Percentiles rank a stretch among this genome's conserved stretches.
These are phyloP conservation scores for Phialophora tarda DNA, from an alignment of 2,329 filamentous ascomycete species.

Conservation along the genomic window DNA sequence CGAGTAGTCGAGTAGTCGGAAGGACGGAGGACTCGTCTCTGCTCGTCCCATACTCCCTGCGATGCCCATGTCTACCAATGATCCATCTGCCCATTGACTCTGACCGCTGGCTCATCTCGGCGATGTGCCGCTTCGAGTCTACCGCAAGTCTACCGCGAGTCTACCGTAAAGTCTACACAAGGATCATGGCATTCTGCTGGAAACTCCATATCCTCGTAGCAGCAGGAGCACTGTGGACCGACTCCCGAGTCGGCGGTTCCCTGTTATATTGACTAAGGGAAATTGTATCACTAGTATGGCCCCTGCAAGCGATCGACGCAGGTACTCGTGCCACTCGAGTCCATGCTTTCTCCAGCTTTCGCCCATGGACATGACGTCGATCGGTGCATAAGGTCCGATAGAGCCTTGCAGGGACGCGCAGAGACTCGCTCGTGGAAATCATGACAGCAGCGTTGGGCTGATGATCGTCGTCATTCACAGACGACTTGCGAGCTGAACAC, in stretches of 20 bases:
- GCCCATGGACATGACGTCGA: conserved; percentile 16
- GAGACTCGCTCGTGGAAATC: neutral
- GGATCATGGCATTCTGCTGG: neutral
- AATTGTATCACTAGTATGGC: neutral
- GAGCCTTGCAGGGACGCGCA: conserved; percentile 11
- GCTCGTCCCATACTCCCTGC: no score
- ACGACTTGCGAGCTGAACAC: conserved; percentile 6
- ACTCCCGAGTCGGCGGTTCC: neutral
- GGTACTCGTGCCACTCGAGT: conserved; percentile 11
- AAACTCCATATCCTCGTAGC: neutral
- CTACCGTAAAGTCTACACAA: no score
- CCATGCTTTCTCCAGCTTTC: neutral
- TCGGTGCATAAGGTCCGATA: conserved; percentile 7
- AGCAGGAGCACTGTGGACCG: neutral
- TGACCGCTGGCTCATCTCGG: neutral
- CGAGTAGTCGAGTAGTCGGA: no score
- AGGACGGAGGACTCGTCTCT: no score
- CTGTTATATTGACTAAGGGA: conserved; percentile 5
- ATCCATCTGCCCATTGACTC: neutral
- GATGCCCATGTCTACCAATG: neutral
- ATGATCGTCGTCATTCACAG: conserved; percentile 16
- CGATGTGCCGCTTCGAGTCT: neutral
- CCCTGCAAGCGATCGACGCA: conserved; percentile 28
- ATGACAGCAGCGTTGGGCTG: neutral
- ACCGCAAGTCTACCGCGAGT: neutral